These are phyloP conservation scores for Chloris gayana DNA, from an alignment of 176 grass and related monocot genomes.

Conservation along the genomic window DNA sequence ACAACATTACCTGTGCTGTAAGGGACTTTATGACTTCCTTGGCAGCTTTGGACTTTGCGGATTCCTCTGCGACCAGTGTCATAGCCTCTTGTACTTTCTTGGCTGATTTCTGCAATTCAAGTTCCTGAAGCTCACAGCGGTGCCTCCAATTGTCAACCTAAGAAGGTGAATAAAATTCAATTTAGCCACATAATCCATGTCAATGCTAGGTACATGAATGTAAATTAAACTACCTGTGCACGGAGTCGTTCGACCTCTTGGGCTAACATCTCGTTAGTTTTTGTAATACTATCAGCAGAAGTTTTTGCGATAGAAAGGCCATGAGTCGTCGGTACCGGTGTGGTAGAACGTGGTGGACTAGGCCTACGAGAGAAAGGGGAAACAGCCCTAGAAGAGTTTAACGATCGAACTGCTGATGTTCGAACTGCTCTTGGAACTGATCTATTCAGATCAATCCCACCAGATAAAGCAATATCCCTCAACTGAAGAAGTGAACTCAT, in stretches of 20 bases:
- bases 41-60: conserved; percentile 92
- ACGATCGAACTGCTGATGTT: conserved; percentile 60
- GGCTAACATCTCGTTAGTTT: conserved; percentile 81
- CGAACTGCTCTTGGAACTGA: conserved; percentile 62
- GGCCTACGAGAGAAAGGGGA: conserved; percentile 89
- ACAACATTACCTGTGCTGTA: conserved; percentile 69
- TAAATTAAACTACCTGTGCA: conserved; percentile 63
- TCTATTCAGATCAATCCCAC: conserved; percentile 63
- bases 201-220: conserved; percentile 8
- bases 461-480: conserved; percentile 73
- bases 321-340: conserved; percentile 77
- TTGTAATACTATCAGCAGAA: conserved; percentile 68
- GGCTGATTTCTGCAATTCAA: conserved; percentile 81
- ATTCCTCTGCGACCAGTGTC: conserved; percentile 77
- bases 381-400: conserved; percentile 89
- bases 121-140: conserved; percentile 75
- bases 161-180: conserved; percentile 25
- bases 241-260: conserved; percentile 87
- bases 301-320: conserved; percentile 81
- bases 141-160: conserved; percentile 89
- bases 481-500: conserved; percentile 79
- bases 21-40: conserved; percentile 99
- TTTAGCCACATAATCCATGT: not conserved
- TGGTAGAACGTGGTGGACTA: conserved; percentile 81
- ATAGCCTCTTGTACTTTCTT: conserved; percentile 91